Evolutionary conservation across 2,329 filamentous ascomycete species (phyloP).

Genomic region (Metarhizium rileyi): DNA sequence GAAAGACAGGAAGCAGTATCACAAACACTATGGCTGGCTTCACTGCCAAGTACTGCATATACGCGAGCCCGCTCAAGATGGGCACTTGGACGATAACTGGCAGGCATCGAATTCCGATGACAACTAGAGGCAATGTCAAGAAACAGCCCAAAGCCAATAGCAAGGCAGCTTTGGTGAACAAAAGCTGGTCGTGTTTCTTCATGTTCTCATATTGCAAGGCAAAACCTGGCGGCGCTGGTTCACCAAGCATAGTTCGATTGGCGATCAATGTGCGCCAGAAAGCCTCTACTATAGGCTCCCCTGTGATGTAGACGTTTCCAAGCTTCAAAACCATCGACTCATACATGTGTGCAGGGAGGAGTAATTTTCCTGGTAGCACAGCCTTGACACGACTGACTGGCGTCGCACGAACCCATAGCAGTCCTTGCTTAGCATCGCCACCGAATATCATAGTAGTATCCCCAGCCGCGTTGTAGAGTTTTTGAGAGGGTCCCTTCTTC

Average conservation of each 20-base stretch:
- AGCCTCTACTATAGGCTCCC: slow-evolving; percentile 6
- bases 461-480: slow-evolving; percentile 4
- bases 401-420: neutral
- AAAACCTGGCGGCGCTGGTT: slow-evolving; percentile 2
- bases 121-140: neutral
- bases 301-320: slow-evolving; percentile 4
- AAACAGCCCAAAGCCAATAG: neutral
- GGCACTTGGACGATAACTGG: slow-evolving; percentile 1
- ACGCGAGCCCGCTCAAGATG: neutral
- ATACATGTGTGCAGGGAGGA: slow-evolving; percentile 3
- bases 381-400: slow-evolving; percentile 1
- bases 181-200: slow-evolving; percentile 2
- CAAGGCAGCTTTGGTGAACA: neutral
- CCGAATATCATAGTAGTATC: neutral
- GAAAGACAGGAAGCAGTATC: slow-evolving; percentile 4
- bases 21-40: neutral
- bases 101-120: slow-evolving; percentile 4
- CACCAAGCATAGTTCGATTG: slow-evolving; percentile 5
- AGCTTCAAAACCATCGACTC: slow-evolving; percentile 2
- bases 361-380: slow-evolving; percentile 4
- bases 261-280: slow-evolving; percentile 7
- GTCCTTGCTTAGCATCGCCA: neutral
- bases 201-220: slow-evolving; percentile 6
- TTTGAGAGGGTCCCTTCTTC: neutral
- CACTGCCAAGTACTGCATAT: neutral